A percentile compares a stretch with the other conserved stretches of the same genome.
These are phyloP conservation scores for Tothia fuscella DNA, from an alignment of 2,329 filamentous ascomycete species.

Conservation along the genomic window DNA sequence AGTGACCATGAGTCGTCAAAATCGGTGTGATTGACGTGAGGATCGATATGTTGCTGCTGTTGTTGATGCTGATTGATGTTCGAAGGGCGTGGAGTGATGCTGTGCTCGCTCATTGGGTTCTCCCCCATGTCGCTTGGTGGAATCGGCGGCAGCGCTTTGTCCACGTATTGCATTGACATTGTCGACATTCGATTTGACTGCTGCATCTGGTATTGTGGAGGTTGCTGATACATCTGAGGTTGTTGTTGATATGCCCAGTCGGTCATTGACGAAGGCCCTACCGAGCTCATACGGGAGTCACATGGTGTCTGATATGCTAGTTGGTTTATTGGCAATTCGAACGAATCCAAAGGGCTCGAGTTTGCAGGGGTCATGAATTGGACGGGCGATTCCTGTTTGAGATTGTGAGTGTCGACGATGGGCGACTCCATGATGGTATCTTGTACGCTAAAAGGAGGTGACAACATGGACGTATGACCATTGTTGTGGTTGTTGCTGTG, in stretches of 20 bases:
- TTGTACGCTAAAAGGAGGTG: slow-evolving; percentile 8
- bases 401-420: background rate
- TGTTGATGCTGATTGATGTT: slow-evolving; percentile 1
- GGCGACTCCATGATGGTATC: slow-evolving; percentile 9
- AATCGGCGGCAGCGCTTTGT: slow-evolving; percentile 7
- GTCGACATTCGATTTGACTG: slow-evolving; percentile 8
- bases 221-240: background rate
- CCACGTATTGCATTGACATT: slow-evolving; percentile 1
- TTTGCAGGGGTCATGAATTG: slow-evolving; percentile 1
- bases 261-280: slow-evolving; percentile 1
- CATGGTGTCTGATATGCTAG: slow-evolving; percentile 6
- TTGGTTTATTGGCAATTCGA: slow-evolving; percentile 7
- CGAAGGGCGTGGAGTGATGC: slow-evolving; percentile 1
- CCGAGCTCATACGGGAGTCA: slow-evolving; percentile 7
- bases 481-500: background rate
- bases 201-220: slow-evolving; percentile 5
- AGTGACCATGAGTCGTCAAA: slow-evolving; percentile 5
- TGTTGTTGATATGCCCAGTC: slow-evolving; percentile 7
- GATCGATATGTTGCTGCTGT: slow-evolving; percentile 2
- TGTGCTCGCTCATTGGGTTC: too few relatives aligned
- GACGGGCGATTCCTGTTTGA: background rate
- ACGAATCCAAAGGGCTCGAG: slow-evolving; percentile 6
- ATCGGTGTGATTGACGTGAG: background rate
- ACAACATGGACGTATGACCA: slow-evolving; percentile 1
- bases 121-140: slow-evolving; percentile 6